Evolutionary conservation across 1,139 yeast genomes (phyloP), one percentile per base, ranked within the genome.

Genomic region (Hanseniaspora sp.): DNA sequence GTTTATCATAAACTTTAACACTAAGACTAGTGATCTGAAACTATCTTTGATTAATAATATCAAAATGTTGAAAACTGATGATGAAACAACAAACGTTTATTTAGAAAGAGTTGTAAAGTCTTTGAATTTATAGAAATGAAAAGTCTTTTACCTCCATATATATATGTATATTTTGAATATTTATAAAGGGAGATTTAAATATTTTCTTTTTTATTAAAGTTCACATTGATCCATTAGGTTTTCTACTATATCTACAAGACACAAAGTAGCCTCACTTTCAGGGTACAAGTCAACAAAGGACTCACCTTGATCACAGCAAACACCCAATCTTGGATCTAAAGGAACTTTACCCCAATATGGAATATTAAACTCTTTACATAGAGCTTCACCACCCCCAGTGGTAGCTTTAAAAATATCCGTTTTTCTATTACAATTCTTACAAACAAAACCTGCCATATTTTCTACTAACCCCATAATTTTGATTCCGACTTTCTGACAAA

Each of bases 361-460:
- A 30, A 94, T 77, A 8, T 73, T 74, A 66, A 85, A 69, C 56
- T 92, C 98, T 61, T 82, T 70, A 56, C 97, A 94, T 55, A 94
- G 71, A 39, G 82, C 79, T 61, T 78, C 76, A 7, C 97, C 99
- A 18, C 99, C 99, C 15, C 98, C 98, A 0, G 98, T 94, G 4
- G 97, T 92, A 38, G 97, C 87, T 59, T 83, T 84, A 69, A 94
- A 94, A 12, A 94, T 90, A 63, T 83, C 82, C 0, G 95, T 85
- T 67, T 88, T 87, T 8, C 95, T 95, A 58, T 86, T 78, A 68
- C 99, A 94, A 61, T 75, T 80, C 5, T 98, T 98, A 66, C 99
- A 94, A 15, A 94, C 97, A 71, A 94, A 94, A 1, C 98, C 98
- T 7, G 95, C 80, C 99, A 94, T 94, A 67, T 94, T 94, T 66